Conservation (phyloP, 805 yeast genomes). For the Schwanniomyces occidentalis region DNA sequence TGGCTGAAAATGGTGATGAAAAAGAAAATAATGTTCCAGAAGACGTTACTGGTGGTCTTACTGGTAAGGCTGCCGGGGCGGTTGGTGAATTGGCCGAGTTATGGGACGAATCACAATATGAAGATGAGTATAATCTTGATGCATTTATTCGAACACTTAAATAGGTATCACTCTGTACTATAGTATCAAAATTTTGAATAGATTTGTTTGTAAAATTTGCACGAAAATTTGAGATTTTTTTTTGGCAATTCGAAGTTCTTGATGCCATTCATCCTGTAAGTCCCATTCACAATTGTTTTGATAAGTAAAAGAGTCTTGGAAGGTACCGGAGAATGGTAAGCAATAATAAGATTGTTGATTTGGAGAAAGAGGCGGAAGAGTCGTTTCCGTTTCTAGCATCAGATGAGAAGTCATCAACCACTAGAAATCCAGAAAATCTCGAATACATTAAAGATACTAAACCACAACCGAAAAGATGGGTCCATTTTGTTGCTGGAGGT, state of each 20-base stretch:
- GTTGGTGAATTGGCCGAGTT: slow-evolving; percentile 87
- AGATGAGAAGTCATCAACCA: slow-evolving; percentile 67
- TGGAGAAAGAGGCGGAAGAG: slow-evolving; percentile 56
- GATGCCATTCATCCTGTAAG: no score
- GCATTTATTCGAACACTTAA: slow-evolving; percentile 81
- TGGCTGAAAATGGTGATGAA: slow-evolving; percentile 26
- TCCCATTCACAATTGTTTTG: no score
- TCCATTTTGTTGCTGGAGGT: slow-evolving; percentile 89
- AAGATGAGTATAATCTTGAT: slow-evolving; percentile 94
- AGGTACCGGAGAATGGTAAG: slow-evolving; percentile 1
- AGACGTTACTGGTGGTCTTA: slow-evolving; percentile 72
- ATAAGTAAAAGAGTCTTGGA: background rate
- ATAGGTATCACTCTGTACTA: slow-evolving; percentile 17
- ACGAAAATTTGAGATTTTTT: slow-evolving; percentile 1
- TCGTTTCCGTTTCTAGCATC: slow-evolving; percentile 65
- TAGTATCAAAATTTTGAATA: slow-evolving; percentile 1
- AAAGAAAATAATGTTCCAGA: slow-evolving; percentile 36
- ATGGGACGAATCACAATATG: slow-evolving; percentile 96
- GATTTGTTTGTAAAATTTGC: slow-evolving; percentile 1
- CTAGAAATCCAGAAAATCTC: slow-evolving; percentile 38
- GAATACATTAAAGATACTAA: slow-evolving; percentile 11
- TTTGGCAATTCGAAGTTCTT: no score
- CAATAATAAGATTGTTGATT: slow-evolving; percentile 14
- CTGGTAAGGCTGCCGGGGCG: slow-evolving; percentile 80
- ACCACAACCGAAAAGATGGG: slow-evolving; percentile 46